Evolutionary conservation across 2,329 filamentous ascomycete species (phyloP).

Genomic region (Alternaria arborescens): DNA sequence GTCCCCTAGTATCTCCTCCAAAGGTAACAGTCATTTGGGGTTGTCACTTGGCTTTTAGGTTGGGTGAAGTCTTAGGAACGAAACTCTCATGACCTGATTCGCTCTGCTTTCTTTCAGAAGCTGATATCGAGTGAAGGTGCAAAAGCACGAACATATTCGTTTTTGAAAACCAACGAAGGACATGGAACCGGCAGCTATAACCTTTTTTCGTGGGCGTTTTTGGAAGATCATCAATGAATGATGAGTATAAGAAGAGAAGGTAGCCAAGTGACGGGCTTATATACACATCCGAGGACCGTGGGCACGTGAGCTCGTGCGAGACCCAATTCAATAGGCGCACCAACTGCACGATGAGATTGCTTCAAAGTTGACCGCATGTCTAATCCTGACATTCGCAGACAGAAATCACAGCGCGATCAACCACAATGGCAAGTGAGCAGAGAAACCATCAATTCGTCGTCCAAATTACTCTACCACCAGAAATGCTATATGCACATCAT

Average conservation of each 20-base stretch:
- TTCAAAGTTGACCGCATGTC: background rate
- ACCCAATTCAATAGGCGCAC: background rate
- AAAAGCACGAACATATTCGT: background rate
- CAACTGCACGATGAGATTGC: background rate
- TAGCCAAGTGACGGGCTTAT: background rate
- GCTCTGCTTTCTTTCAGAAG: no score
- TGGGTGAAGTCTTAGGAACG: background rate
- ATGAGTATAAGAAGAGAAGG: background rate
- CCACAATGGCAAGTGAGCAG: background rate
- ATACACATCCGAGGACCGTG: rapidly evolving
- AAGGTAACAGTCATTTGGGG: background rate
- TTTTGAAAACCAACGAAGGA: no score
- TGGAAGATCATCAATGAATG: background rate
- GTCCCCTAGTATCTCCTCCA: background rate
- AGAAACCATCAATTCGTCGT: conserved; percentile 2
- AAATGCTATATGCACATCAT: background rate
- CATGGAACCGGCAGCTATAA: no score
- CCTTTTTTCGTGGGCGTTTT: no score
- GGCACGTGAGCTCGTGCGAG: background rate
- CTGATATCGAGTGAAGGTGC: background rate
- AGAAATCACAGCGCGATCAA: background rate
- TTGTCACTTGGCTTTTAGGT: background rate
- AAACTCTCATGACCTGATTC: rapidly evolving
- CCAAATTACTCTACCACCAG: conserved; percentile 6
- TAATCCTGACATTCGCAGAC: background rate